phyloP scores from a whole-genome alignment of 768 basidiomycete species.

The Inosperma sp. region DNA sequence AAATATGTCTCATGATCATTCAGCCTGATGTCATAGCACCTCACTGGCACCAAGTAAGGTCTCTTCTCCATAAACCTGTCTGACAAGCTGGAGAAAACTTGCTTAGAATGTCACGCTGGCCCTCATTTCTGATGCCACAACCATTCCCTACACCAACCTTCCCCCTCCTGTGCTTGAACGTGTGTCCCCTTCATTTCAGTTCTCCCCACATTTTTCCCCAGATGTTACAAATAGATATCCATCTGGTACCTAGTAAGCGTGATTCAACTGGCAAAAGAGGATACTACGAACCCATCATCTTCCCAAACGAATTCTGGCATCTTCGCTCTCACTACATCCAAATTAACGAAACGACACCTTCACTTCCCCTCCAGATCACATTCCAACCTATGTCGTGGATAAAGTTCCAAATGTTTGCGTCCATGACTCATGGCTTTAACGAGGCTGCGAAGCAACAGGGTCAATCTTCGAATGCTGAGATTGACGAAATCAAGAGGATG shows the following conservation, averaged over 20 bases:
- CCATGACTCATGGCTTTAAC: slow-evolving; percentile 82
- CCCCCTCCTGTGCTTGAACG: slow-evolving; percentile 60
- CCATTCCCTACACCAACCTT: slow-evolving; percentile 49
- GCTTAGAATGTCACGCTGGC: slow-evolving; percentile 86
- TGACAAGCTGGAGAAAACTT: background rate
- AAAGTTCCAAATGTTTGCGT: slow-evolving; percentile 84
- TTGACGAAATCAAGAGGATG: slow-evolving; percentile 97
- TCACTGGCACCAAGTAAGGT: slow-evolving; percentile 74
- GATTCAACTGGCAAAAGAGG: slow-evolving; percentile 63
- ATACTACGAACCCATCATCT: slow-evolving; percentile 83
- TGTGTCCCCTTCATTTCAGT: slow-evolving; percentile 34
- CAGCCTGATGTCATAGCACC: slow-evolving; percentile 62
- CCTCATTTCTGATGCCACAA: slow-evolving; percentile 66
- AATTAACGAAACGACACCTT: slow-evolving; percentile 78
- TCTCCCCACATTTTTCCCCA: background rate
- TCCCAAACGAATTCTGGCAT: slow-evolving; percentile 95
- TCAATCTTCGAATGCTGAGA: slow-evolving; percentile 55
- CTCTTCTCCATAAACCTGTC: background rate
- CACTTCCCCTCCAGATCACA: slow-evolving; percentile 72
- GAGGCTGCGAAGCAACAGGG: slow-evolving; percentile 80
- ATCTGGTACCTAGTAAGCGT: slow-evolving; percentile 53
- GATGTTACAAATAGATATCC: slow-evolving; percentile 45
- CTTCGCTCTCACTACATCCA: slow-evolving; percentile 76
- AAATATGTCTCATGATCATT: background rate
- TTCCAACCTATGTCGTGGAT: slow-evolving; percentile 83